Evolutionary conservation across 768 basidiomycete species (phyloP).

Genomic region (Amanita inopinata): DNA sequence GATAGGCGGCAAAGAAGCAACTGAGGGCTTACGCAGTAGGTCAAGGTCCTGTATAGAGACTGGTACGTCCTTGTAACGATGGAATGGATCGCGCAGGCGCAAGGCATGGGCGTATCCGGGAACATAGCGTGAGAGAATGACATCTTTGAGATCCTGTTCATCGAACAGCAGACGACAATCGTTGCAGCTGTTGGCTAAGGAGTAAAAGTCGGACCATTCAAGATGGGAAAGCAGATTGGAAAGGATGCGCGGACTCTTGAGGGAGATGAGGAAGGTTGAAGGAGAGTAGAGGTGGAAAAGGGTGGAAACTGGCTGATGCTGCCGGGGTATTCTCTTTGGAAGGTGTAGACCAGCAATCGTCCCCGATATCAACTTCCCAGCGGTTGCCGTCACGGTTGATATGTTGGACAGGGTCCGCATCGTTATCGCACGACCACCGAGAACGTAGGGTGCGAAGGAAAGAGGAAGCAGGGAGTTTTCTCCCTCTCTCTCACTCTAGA

Average conservation of each 20-base stretch:
- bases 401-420: no score
- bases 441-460: no score
- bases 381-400: background rate
- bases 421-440: no score
- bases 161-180: slow-evolving; percentile 22
- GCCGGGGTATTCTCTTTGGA: no score
- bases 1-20: slow-evolving; percentile 10
- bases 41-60: slow-evolving; percentile 52
- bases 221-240: slow-evolving; percentile 19
- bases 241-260: slow-evolving; percentile 13
- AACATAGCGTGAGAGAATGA: slow-evolving; percentile 41
- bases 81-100: slow-evolving; percentile 25
- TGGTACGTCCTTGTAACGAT: slow-evolving; percentile 34
- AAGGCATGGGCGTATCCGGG: slow-evolving; percentile 44
- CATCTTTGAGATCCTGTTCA: slow-evolving; percentile 21
- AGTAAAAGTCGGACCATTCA: slow-evolving; percentile 29
- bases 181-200: slow-evolving; percentile 30
- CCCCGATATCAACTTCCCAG: no score
- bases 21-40: slow-evolving; percentile 44
- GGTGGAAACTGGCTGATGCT: background rate
- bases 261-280: slow-evolving; percentile 8
- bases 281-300: background rate
- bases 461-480: no score
- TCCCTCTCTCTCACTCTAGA: no score
- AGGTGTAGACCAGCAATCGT: no score